Percentiles rank a stretch among this genome's conserved stretches.
These are phyloP conservation scores for Spencermartinsiella ligniputridi DNA, from an alignment of 1,139 yeast species.

Conservation along the genomic window DNA sequence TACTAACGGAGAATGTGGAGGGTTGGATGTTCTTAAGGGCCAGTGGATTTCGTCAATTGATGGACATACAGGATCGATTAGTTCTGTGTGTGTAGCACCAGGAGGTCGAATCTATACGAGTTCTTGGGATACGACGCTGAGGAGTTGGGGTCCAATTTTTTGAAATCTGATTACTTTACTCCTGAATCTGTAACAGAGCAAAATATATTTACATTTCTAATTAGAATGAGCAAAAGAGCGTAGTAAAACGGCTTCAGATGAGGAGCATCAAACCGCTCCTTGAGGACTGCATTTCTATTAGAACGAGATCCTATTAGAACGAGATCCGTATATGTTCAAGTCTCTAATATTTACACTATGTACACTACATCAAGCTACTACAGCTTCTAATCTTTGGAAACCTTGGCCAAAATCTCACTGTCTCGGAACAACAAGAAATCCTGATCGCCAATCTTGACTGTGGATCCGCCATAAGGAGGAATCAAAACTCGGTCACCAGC, in stretches of 20 bases:
- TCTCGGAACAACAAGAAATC: conserved; percentile 58
- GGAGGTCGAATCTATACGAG: conserved; percentile 46
- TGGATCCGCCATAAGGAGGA: conserved; percentile 85
- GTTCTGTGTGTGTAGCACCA: conserved; percentile 61
- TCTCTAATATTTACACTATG: background rate
- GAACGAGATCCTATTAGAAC: too few species aligned
- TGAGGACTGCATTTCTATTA: too few species aligned
- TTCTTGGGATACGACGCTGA: conserved; percentile 34
- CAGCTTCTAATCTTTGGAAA: conserved; percentile 38
- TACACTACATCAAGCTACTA: background rate
- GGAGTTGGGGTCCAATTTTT: conserved; percentile 24
- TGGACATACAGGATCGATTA: conserved; percentile 59
- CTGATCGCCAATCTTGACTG: conserved; percentile 78
- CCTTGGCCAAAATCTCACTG: conserved; percentile 89
- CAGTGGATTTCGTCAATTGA: conserved; percentile 58
- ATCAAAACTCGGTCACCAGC: conserved; percentile 92
- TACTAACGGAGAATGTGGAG: conserved; percentile 67
- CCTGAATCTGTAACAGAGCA: too few species aligned
- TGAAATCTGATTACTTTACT: too few species aligned
- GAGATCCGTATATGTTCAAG: too few species aligned
- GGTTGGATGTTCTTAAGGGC: conserved; percentile 74
- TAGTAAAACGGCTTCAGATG: too few species aligned
- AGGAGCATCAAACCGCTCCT: too few species aligned
- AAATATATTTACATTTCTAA: too few species aligned
- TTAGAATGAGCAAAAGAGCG: too few species aligned